phyloP scores from a whole-genome alignment of 345 rosid species.

The Eucalyptus tenuipes region DNA sequence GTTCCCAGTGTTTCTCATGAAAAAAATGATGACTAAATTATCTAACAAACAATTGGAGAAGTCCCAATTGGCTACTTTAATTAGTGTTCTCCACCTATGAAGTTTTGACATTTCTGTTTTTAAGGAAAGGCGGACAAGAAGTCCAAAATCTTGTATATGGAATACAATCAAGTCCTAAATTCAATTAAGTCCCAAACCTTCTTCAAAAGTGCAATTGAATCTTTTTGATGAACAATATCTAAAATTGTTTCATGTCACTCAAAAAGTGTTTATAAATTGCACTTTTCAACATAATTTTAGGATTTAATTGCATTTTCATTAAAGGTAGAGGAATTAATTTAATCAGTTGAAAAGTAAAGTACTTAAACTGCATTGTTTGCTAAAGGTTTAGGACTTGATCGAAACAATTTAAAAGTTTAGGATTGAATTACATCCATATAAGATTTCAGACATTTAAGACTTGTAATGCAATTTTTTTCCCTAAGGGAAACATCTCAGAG shows the following conservation, averaged over 20 bases:
- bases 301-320: too few relatives aligned
- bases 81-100: background rate
- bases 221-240: background rate
- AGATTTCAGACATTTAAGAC: background rate
- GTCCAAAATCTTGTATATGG: background rate
- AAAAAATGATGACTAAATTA: background rate
- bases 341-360: too few relatives aligned
- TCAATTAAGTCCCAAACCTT: too few relatives aligned
- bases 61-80: background rate
- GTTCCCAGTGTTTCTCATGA: background rate
- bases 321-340: too few relatives aligned
- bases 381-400: too few relatives aligned
- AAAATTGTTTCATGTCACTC: background rate
- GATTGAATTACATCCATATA: background rate
- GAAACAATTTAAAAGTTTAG: too few relatives aligned
- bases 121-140: background rate
- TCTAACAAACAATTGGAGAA: background rate
- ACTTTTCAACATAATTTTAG: too few relatives aligned
- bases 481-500: too few relatives aligned
- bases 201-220: too few relatives aligned
- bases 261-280: too few relatives aligned
- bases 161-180: background rate
- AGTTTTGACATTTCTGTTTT: background rate
- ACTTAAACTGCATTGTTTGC: too few relatives aligned
- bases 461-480: background rate